Conservation (phyloP, 2,329 filamentous ascomycete genomes). For the Tolypocladium tropicale region DNA sequence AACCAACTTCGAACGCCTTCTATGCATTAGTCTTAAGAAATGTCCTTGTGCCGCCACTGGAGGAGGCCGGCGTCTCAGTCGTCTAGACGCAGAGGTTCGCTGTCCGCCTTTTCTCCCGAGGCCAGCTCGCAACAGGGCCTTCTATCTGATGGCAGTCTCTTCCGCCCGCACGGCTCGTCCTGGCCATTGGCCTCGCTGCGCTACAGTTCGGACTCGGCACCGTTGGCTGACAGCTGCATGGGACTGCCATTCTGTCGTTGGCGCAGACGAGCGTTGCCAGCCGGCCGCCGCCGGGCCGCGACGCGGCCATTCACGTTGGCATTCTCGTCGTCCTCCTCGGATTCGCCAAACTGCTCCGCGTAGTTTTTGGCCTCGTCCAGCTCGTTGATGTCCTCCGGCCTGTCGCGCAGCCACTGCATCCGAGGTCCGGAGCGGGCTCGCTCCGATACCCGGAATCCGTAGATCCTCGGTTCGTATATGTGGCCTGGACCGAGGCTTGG, state of each 20-base stretch:
- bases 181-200: slow-evolving; percentile 3
- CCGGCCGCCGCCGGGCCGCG: slow-evolving; percentile 31
- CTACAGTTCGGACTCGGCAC: slow-evolving; percentile 46
- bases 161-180: background rate
- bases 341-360: slow-evolving; percentile 41
- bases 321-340: slow-evolving; percentile 50
- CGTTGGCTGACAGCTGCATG: slow-evolving; percentile 46
- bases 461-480: slow-evolving; percentile 93
- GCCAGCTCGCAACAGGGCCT: background rate
- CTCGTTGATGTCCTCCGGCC: slow-evolving; percentile 69
- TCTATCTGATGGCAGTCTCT: background rate
- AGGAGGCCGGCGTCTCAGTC: background rate
- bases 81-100: background rate
- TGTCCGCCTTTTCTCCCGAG: background rate
- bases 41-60: background rate
- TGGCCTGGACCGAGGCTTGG: slow-evolving; percentile 72
- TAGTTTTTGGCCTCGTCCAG: slow-evolving; percentile 66
- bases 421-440: slow-evolving; percentile 79
- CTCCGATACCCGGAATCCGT: slow-evolving; percentile 91
- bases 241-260: slow-evolving; percentile 44
- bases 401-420: slow-evolving; percentile 92
- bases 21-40: slow-evolving; percentile 18
- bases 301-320: slow-evolving; percentile 33
- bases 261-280: slow-evolving; percentile 29
- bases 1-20: slow-evolving; percentile 19